These are phyloP conservation scores for Petunia axillaris DNA, from an alignment of 257 asterid genomes.

Conservation along the genomic window DNA sequence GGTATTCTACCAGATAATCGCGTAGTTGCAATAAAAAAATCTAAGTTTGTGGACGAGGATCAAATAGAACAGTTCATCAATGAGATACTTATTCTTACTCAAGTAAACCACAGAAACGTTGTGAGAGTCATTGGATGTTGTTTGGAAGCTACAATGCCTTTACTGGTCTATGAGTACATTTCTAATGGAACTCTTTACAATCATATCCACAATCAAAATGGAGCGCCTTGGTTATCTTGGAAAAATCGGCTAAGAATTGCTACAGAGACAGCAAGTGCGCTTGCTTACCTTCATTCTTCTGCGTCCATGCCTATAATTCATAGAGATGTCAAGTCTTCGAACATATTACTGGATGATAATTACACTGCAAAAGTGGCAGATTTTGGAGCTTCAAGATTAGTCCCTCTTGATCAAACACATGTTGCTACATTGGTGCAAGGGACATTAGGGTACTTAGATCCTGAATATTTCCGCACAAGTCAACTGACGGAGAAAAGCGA, in stretches of 20 bases:
- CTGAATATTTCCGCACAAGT: conserved; percentile 57
- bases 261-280: conserved; percentile 49
- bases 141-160: conserved; percentile 54
- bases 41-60: conserved; percentile 45
- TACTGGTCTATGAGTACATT: conserved; percentile 52
- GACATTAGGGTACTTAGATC: conserved; percentile 59
- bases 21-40: conserved; percentile 58
- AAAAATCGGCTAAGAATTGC: conserved; percentile 49
- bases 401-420: conserved; percentile 52
- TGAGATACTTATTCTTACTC: conserved; percentile 60
- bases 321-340: conserved; percentile 64
- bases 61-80: conserved; percentile 70
- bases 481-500: conserved; percentile 62
- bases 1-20: conserved; percentile 39
- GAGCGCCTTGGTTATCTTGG: conserved; percentile 55
- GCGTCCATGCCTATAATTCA: conserved; percentile 55
- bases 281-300: conserved; percentile 63
- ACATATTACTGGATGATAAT: conserved; percentile 47
- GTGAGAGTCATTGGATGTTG: conserved; percentile 65
- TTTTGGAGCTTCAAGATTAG: conserved; percentile 66
- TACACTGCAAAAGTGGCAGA: conserved; percentile 58
- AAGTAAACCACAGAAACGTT: conserved; percentile 59
- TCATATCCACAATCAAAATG: conserved; percentile 46
- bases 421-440: conserved; percentile 62
- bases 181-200: conserved; percentile 45